phyloP scores from a whole-genome alignment of 75 land plant genomes.

The Cryptomeria japonica region DNA sequence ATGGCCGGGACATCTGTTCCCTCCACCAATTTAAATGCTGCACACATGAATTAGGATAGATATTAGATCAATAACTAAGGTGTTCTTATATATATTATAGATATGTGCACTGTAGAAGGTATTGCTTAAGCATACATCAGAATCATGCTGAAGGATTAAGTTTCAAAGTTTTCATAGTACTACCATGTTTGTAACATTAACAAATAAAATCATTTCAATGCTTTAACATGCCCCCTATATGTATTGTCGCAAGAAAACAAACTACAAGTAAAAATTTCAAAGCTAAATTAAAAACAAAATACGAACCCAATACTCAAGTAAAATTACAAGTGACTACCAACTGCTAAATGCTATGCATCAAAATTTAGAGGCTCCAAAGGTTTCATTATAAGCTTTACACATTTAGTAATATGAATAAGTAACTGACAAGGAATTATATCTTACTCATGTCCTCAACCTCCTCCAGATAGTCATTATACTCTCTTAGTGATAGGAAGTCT shows the following conservation, averaged over 20 bases:
- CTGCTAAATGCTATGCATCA: not conserved
- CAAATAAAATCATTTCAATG: not conserved
- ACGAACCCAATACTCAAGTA: not conserved
- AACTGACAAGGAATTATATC: constrained; percentile 17
- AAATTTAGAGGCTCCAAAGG: not conserved
- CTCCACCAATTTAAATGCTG: constrained; percentile 70
- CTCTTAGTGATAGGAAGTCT: constrained; percentile 75
- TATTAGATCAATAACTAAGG: not conserved
- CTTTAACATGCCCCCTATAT: not conserved
- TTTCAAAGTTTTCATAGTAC: not conserved
- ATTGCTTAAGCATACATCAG: not conserved
- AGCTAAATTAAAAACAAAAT: not conserved
- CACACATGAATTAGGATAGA: not conserved
- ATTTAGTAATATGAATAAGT: not conserved
- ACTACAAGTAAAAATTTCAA: not conserved
- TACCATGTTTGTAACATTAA: not conserved
- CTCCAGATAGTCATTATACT: constrained; percentile 95
- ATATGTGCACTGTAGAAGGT: not conserved
- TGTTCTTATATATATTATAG: not conserved
- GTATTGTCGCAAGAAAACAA: not conserved
- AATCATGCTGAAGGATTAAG: not conserved
- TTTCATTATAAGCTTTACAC: not conserved
- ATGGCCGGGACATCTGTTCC: constrained; percentile 74
- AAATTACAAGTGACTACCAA: not conserved
- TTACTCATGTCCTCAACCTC: constrained; percentile 93